Evolutionary conservation across 768 basidiomycete genomes (phyloP).

Genomic region (Sarcodon sp.): DNA sequence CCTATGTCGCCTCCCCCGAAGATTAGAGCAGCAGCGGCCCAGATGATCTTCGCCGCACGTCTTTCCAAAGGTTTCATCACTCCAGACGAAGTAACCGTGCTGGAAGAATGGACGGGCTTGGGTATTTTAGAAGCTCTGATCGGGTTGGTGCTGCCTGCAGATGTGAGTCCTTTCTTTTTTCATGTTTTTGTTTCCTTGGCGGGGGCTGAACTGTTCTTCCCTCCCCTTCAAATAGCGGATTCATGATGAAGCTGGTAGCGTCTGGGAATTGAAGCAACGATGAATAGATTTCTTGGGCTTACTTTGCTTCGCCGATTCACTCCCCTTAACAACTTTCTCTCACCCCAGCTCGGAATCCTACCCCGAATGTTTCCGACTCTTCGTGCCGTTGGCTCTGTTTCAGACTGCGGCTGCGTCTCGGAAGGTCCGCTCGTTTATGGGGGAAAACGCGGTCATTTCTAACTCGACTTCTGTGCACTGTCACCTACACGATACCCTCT

Average conservation of each 20-base stretch:
- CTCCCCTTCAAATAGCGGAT: constrained; percentile 24
- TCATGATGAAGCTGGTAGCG: constrained; percentile 41
- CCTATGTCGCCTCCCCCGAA: constrained; percentile 11
- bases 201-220: constrained; percentile 6
- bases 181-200: constrained; percentile 3
- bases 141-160: constrained; percentile 29
- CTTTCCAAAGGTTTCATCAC: constrained; percentile 63
- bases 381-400: too few species aligned
- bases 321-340: too few species aligned
- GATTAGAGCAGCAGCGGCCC: constrained; percentile 68
- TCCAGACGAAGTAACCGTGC: constrained; percentile 42
- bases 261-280: constrained; percentile 28
- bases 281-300: too few species aligned
- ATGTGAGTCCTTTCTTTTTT: constrained; percentile 29
- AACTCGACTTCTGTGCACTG: too few species aligned
- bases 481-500: too few species aligned
- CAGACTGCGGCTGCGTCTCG: too few species aligned
- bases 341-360: too few species aligned
- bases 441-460: too few species aligned
- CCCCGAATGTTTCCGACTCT: too few species aligned
- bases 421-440: too few species aligned
- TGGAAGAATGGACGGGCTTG: constrained; percentile 52
- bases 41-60: constrained; percentile 76
- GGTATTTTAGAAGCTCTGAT: constrained; percentile 47
- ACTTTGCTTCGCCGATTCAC: too few species aligned